Evolutionary conservation across 108 stramenopile species (phyloP), one percentile per base, ranked within the genome.

Genomic region (Chaetoceros tenuissimus): DNA sequence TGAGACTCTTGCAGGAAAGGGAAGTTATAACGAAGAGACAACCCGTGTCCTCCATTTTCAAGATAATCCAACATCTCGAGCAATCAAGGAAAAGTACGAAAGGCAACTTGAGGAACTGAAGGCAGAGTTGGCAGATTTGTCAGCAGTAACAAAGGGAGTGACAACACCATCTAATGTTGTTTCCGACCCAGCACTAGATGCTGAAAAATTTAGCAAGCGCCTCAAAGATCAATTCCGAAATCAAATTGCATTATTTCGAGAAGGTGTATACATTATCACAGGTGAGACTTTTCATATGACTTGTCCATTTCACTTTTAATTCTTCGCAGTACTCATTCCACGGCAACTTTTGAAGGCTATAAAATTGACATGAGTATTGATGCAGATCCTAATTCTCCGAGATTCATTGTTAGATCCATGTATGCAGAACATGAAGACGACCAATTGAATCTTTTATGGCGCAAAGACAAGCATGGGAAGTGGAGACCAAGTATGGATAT

Each of bases 381-480:
- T 28, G 67, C 66, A 24, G 75, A 76, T 16, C 66, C 52, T 31
- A 78, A 80, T 46, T 57, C 60, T 28, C 88, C 74, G 21, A 77
- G 59, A 23, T 86, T 98, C 59, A 85, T 80, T 22, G 85, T 97
- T 13, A 74, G 95, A 23, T 94, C 89, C n/a, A 73, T 97, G 51
- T 98, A 87, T 64, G 95, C 94, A 0, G 97, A 95, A 64, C 62
- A 70, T 27, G 89, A 94, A 55, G 78, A 81, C 25, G 97, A 98
- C 72, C 76, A 79, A 54, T 74, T 98, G 40, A 57, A 94, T 61
- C 94, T 97, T 64, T 72, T 76, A 26, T 87, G 91, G 91, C 85
- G 83, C 0, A 66, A 80, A 31, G 73, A 67, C 28, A 78, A 50
- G 64, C 68, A 55, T 49, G 55, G 53, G 19, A 56, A 51, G 8